Base-by-base conservation (phyloP, 805 yeast species). In the Wickerhamomyces chaumierensis region DNA sequence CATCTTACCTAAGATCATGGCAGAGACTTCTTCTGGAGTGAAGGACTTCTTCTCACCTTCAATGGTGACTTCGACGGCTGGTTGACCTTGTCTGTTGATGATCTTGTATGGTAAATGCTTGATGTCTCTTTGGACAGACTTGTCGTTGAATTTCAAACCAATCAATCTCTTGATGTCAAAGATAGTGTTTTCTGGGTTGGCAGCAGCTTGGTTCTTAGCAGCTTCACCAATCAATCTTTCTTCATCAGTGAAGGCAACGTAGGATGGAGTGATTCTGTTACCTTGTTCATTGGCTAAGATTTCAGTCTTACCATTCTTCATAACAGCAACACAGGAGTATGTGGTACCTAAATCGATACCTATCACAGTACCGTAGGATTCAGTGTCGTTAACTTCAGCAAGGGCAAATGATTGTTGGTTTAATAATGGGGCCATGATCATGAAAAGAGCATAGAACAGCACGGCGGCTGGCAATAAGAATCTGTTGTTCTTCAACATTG, bases 311-410 rank as follows among this genome's bases (percentile, higher is more conserved):
- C 88, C 94, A 51, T 78, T 75, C 55, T 73, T 74, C 81, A 77
- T 75, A 36, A 75, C 86, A 51, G 95, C 96, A 41, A 88, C 96
- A 78, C 96, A 88, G 2, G 96, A 87, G 68, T 88, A 88, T 2
- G 96, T 88, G 44, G 96, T 88, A 62, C 98, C 98, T 67, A 90
- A 74, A 71, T 90, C 97, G 58, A 90, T 90, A 66, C 97, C 94
- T 50, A 84, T 83, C 36, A 82, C 90, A 42, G 71, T 73, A 42
- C 81, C 81, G 44, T 75, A 75, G 46, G 57, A 63, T 34, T 71
- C 75, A 5, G 58, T 57, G 33, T 47, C 44, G 23, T 44, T 44
- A 20, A 51, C 50, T 33, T 48, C 50, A 42, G 56, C 55, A 34
- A 44, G 39, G 18, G 51, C 56, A 37, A 52, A 40, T 15, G 48